These are phyloP conservation scores for Hypomyces rosellus DNA, from an alignment of 2,329 filamentous ascomycete genomes.

Conservation along the genomic window DNA sequence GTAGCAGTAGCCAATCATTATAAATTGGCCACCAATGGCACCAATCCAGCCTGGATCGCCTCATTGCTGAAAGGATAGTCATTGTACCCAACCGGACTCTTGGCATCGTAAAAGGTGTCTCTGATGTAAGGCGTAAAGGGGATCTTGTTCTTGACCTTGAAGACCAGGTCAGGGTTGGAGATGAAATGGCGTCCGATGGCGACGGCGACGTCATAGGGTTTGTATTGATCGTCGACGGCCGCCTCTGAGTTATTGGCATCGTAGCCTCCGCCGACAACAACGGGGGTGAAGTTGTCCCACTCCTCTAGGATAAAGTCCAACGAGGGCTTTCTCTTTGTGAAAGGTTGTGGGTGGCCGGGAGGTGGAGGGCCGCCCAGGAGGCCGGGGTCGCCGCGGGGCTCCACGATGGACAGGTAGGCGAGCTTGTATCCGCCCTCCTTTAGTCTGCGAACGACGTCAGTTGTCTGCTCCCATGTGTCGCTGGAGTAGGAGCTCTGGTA, in stretches of 20 bases:
- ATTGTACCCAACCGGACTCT: slow-evolving; percentile 12
- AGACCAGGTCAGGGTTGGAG: slow-evolving; percentile 25
- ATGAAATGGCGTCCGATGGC: slow-evolving; percentile 24
- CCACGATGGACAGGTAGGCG: not conserved
- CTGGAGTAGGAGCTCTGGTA: slow-evolving; percentile 22
- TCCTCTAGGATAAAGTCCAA: slow-evolving; percentile 1
- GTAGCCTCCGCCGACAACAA: slow-evolving; percentile 24
- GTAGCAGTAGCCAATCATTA: too few relatives aligned
- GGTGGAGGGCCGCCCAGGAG: not conserved
- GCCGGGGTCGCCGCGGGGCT: not conserved
- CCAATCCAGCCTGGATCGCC: too few relatives aligned
- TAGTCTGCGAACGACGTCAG: slow-evolving; percentile 21
- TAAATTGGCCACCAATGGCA: too few relatives aligned
- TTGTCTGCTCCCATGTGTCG: slow-evolving; percentile 24
- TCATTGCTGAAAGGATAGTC: slow-evolving; percentile 13
- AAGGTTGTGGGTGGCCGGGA: not conserved
- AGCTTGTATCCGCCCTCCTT: slow-evolving; percentile 12
- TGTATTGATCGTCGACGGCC: slow-evolving; percentile 16
- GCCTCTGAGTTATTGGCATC: slow-evolving; percentile 15
- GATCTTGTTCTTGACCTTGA: slow-evolving; percentile 19
- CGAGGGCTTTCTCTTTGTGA: not conserved
- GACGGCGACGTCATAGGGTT: slow-evolving; percentile 15
- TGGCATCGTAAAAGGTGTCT: slow-evolving; percentile 20
- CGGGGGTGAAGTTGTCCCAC: slow-evolving; percentile 13
- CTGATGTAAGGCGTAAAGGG: slow-evolving; percentile 21